phyloP scores from a whole-genome alignment of 108 stramenopile species.

The Stephanodiscus triporus region DNA sequence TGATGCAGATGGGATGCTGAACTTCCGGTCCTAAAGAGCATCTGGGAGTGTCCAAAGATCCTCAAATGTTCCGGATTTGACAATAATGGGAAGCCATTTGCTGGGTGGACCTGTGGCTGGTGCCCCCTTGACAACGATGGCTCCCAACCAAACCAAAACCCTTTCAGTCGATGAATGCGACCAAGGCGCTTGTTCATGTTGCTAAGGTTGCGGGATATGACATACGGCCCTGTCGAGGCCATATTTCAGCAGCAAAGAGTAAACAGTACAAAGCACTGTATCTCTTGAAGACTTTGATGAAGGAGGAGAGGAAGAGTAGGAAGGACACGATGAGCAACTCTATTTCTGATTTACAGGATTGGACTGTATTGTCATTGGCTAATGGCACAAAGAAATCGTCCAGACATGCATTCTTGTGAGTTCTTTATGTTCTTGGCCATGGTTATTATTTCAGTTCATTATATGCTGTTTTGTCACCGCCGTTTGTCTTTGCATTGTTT shows the following conservation, averaged over 20 bases:
- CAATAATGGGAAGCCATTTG: background rate
- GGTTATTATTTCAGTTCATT: too few relatives aligned
- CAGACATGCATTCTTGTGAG: too few relatives aligned
- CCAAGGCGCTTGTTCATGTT: background rate
- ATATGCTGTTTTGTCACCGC: too few relatives aligned
- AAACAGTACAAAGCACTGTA: background rate
- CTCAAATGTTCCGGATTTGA: background rate
- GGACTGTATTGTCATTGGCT: background rate
- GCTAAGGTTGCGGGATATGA: background rate
- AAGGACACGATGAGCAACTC: background rate
- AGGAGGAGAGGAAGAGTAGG: background rate
- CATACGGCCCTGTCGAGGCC: background rate
- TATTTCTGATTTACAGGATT: background rate
- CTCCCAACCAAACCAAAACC: background rate
- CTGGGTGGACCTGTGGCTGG: conserved; percentile 1
- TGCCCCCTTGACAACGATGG: background rate
- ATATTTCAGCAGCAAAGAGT: background rate
- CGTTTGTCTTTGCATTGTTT: too few relatives aligned
- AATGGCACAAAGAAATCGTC: background rate
- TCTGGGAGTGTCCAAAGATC: too few relatives aligned
- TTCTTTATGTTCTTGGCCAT: too few relatives aligned
- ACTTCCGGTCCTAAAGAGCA: too few relatives aligned
- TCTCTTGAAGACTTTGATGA: too few relatives aligned
- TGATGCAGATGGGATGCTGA: too few relatives aligned
- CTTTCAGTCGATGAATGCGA: too few relatives aligned